phyloP scores from a whole-genome alignment of 2,329 filamentous ascomycete species.

The Arthroderma uncinatum region DNA sequence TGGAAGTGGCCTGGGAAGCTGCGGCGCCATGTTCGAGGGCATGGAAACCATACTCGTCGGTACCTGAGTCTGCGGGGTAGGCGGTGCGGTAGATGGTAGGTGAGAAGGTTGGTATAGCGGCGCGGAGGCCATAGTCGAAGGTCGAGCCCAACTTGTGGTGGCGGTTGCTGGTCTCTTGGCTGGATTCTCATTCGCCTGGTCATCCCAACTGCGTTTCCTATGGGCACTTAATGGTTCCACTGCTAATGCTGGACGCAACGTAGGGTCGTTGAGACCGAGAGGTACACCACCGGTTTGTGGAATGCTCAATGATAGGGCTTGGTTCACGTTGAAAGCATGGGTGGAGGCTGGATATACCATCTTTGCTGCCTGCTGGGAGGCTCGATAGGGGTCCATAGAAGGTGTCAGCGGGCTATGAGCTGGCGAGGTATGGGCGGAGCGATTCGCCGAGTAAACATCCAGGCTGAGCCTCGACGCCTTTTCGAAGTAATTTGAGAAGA shows the following conservation, averaged over 20 bases:
- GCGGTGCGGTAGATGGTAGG: slow-evolving; percentile 16
- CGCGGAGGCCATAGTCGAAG: slow-evolving; percentile 19
- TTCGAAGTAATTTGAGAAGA: slow-evolving; percentile 75
- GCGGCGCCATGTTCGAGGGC: slow-evolving; percentile 32
- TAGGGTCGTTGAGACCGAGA: background rate
- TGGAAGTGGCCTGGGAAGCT: slow-evolving; percentile 11
- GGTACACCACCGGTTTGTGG: background rate
- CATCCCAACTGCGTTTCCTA: slow-evolving; percentile 21
- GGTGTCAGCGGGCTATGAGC: background rate
- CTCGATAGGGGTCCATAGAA: background rate
- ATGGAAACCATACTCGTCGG: background rate
- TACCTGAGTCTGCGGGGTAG: slow-evolving; percentile 31
- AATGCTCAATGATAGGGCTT: background rate
- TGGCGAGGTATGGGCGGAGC: slow-evolving; percentile 27
- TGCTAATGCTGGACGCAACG: background rate
- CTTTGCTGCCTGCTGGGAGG: background rate
- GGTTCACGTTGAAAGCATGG: background rate
- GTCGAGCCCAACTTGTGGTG: slow-evolving; percentile 8
- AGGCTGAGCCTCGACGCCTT: slow-evolving; percentile 45
- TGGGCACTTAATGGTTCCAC: slow-evolving; percentile 19
- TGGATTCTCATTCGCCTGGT: slow-evolving; percentile 3
- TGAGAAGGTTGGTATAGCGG: slow-evolving; percentile 14
- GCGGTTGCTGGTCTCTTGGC: slow-evolving; percentile 9
- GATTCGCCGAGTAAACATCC: slow-evolving; percentile 20
- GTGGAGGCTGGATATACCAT: background rate